A percentile compares a stretch with the other conserved stretches of the same genome.
Conservation (phyloP, 1,284 basidiomycete genomes). For the Farysia itapuensis region DNA sequence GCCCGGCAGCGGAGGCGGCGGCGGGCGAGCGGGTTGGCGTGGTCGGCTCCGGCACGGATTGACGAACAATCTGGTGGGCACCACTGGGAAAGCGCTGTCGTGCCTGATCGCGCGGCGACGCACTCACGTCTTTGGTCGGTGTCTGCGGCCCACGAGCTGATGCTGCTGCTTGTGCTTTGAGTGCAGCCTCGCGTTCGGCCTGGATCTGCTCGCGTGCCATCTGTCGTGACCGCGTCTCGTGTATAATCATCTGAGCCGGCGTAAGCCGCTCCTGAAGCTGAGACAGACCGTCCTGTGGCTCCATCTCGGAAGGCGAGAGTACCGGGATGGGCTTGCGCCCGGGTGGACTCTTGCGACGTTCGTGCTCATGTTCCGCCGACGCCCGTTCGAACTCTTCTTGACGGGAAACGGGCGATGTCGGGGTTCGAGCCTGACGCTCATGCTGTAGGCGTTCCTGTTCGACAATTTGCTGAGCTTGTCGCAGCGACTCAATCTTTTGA, state of each 20-base stretch:
- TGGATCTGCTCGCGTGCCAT: slow-evolving; percentile 31
- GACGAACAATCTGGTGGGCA: slow-evolving; percentile 22
- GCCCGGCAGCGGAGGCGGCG: background rate
- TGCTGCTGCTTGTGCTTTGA: slow-evolving; percentile 2
- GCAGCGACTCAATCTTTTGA: slow-evolving; percentile 43
- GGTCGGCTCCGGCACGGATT: slow-evolving; percentile 3
- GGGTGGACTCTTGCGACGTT: slow-evolving; percentile 33
- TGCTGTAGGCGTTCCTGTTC: slow-evolving; percentile 41
- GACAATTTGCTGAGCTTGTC: slow-evolving; percentile 49
- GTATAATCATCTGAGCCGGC: slow-evolving; percentile 50
- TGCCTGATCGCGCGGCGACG: background rate
- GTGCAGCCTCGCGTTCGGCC: slow-evolving; percentile 13
- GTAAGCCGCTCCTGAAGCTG: slow-evolving; percentile 28
- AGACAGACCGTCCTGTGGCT: slow-evolving; percentile 9
- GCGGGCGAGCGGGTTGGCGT: background rate
- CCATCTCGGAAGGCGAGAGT: slow-evolving; percentile 3
- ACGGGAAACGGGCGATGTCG: slow-evolving; percentile 6
- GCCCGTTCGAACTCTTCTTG: slow-evolving; percentile 8
- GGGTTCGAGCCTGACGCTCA: slow-evolving; percentile 1
- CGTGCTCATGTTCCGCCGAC: slow-evolving; percentile 9
- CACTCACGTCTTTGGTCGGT: slow-evolving; percentile 9
- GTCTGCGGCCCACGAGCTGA: slow-evolving; percentile 2
- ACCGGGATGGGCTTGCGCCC: slow-evolving; percentile 42
- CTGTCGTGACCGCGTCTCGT: slow-evolving; percentile 45
- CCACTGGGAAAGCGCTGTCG: slow-evolving; percentile 21